phyloP scores from a whole-genome alignment of 2,329 filamentous ascomycete species.

The Pseudogymnoascus sp. region DNA sequence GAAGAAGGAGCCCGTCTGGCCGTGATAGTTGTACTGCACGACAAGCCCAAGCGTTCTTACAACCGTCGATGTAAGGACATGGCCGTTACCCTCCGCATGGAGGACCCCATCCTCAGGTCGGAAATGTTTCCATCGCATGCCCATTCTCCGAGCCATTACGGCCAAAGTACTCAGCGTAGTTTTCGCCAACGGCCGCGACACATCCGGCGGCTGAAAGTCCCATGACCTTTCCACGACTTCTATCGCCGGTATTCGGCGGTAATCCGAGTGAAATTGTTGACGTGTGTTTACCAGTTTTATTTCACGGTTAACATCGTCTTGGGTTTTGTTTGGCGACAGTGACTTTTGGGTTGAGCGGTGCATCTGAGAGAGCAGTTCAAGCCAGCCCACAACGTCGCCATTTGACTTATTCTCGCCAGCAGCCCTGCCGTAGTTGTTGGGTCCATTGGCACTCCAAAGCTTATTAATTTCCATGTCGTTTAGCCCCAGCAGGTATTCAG shows the following conservation, averaged over 20 bases:
- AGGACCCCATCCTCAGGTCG: conserved; percentile 23
- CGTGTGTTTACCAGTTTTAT: neutral
- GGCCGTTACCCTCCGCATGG: conserved; percentile 31
- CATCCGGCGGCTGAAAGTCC: conserved; percentile 32
- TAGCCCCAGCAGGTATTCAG: conserved; percentile 14
- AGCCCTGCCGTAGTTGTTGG: neutral
- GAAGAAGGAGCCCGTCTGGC: conserved; percentile 9
- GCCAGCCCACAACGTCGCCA: conserved; percentile 3
- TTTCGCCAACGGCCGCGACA: conserved; percentile 31
- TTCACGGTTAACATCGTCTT: neutral
- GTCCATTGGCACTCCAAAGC: neutral
- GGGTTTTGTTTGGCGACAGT: neutral
- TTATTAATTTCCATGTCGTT: neutral
- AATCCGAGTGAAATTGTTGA: neutral
- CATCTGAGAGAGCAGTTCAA: conserved; percentile 1
- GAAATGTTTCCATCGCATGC: conserved; percentile 28
- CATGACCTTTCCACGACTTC: conserved; percentile 30
- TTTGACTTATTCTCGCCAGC: neutral
- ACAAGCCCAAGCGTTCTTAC: conserved; percentile 25
- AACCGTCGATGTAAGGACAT: conserved; percentile 29
- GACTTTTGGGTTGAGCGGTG: neutral
- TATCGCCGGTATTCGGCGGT: conserved; percentile 19
- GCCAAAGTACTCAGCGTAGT: conserved; percentile 31
- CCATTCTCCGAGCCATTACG: conserved; percentile 30
- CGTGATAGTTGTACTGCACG: conserved; percentile 20